Evolutionary conservation across 202 grass and related monocot species (phyloP).

Genomic region (Saccharum hybrid): DNA sequence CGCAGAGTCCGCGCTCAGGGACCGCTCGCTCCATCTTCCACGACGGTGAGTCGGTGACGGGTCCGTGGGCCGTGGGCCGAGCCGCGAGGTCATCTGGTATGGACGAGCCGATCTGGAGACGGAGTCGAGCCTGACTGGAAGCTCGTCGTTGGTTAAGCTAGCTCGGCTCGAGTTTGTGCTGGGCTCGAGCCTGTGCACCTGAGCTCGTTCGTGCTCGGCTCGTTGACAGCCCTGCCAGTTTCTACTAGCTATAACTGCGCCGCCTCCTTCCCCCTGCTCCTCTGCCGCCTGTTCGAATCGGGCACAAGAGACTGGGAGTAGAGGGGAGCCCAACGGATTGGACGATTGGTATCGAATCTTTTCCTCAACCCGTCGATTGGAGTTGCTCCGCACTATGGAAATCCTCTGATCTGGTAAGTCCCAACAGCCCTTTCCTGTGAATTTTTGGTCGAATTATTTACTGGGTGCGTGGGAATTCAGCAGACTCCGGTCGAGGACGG

Average conservation of each 20-base stretch:
- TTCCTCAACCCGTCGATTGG: not conserved
- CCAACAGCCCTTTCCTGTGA: not conserved
- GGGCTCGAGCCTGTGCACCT: not conserved
- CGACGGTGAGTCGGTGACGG: too few species aligned
- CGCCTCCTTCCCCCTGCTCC: constrained; percentile 6
- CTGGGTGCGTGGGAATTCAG: not conserved
- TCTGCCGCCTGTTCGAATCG: constrained; percentile 22
- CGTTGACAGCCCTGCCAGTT: constrained; percentile 30
- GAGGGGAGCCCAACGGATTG: constrained; percentile 5
- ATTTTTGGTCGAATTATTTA: not conserved
- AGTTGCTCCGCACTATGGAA: not conserved
- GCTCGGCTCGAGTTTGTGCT: not conserved
- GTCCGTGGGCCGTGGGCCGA: too few species aligned
- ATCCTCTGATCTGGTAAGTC: constrained; percentile 14
- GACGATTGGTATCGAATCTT: not conserved
- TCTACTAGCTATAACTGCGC: constrained; percentile 29
- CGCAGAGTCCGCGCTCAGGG: too few species aligned
- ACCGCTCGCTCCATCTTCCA: too few species aligned
- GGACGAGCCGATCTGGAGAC: not conserved
- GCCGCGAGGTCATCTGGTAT: too few species aligned
- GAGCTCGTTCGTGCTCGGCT: not conserved
- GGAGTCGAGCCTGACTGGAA: too few species aligned
- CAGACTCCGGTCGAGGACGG: not conserved
- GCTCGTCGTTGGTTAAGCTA: not conserved
- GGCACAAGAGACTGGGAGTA: not conserved